phyloP scores from a whole-genome alignment of 352 stramenopile genomes.

The Phytophthora parvispora region DNA sequence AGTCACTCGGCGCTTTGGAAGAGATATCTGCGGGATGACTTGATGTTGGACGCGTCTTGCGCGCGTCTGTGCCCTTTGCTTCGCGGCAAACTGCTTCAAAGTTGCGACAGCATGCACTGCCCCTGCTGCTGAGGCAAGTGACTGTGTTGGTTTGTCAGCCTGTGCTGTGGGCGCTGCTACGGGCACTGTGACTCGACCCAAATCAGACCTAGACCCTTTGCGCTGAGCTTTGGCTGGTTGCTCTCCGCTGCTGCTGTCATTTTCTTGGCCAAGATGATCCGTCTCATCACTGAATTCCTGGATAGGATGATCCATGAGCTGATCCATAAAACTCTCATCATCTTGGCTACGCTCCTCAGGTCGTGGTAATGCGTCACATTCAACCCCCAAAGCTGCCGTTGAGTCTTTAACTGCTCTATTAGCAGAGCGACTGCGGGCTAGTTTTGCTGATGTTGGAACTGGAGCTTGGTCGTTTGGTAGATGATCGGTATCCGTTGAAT shows the following conservation, averaged over 20 bases:
- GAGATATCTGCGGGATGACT: slow-evolving; percentile 25
- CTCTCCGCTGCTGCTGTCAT: slow-evolving; percentile 1
- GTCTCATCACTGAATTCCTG: slow-evolving; percentile 26
- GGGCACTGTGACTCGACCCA: neutral
- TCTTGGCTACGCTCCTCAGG: slow-evolving; percentile 13
- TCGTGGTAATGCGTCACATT: neutral
- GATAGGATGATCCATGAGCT: slow-evolving; percentile 36
- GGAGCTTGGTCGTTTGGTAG: neutral
- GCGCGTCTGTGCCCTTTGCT: slow-evolving; percentile 22
- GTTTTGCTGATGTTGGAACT: neutral
- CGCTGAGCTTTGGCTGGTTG: neutral
- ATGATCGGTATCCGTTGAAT: neutral
- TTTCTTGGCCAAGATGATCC: neutral
- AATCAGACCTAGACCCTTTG: neutral
- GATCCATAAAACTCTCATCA: slow-evolving; percentile 40
- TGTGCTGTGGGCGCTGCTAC: neutral
- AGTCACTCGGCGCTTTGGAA: slow-evolving; percentile 13
- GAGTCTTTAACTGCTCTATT: neutral
- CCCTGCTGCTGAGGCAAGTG: slow-evolving; percentile 1
- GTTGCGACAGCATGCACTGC: slow-evolving; percentile 13
- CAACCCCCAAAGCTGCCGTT: neutral
- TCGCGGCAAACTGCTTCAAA: slow-evolving; percentile 43
- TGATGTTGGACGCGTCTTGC: slow-evolving; percentile 7
- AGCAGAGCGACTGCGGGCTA: neutral
- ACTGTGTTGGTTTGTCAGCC: neutral